Base-by-base conservation (phyloP, 352 stramenopile species). In the Globisporangium recalcitrans region DNA sequence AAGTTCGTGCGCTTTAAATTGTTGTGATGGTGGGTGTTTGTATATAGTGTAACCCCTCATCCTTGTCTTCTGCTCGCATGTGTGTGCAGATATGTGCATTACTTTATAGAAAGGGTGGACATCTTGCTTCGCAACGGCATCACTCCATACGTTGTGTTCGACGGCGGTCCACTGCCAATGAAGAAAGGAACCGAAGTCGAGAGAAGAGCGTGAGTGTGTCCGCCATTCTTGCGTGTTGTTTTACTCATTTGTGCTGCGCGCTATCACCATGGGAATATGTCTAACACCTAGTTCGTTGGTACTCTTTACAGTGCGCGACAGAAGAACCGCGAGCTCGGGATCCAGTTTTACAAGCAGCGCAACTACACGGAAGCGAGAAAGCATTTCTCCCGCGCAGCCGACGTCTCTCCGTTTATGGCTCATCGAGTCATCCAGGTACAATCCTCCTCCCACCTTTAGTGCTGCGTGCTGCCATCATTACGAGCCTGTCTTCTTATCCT, bases 371-470 rank as follows among this genome's bases (percentile, higher is more conserved):
- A 89, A 56, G 85, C 85, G 32, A 74, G 83, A 51, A 89, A 90
- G 58, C 85, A 69, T 62, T 92, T 92, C 54, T 53, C 80, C 6
- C 77, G 82, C 46, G 82, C 80, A n/a, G 83, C 80, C 29, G 82
- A 91, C 31, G 81, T 91, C 24, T 90, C 84, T 36, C 85, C 85
- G 0, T 90, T 77, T 47, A 92, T 95, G 82, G 83, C 83, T 26
- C 78, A 92, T 64, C 75, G 80, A 49, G 74, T 95, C 47, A 90
- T 92, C 40, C 78, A 90, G 68, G 81, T 88, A 64, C 36, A 56
- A 16, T 55, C 22, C n/a, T n/a, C n/a, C 22, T 5, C 38, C 2
- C 9, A 16, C 13, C 13, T 4, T 42, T 42, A 11, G 13, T 19
- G 8, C 10, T 44, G 8, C 9, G 7, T 47, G 9, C 19, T 16